Percentiles rank a stretch among this genome's conserved stretches.
Evolutionary conservation across 441 rosid genomes (phyloP).

Genomic region (Corymbia citriodora): DNA sequence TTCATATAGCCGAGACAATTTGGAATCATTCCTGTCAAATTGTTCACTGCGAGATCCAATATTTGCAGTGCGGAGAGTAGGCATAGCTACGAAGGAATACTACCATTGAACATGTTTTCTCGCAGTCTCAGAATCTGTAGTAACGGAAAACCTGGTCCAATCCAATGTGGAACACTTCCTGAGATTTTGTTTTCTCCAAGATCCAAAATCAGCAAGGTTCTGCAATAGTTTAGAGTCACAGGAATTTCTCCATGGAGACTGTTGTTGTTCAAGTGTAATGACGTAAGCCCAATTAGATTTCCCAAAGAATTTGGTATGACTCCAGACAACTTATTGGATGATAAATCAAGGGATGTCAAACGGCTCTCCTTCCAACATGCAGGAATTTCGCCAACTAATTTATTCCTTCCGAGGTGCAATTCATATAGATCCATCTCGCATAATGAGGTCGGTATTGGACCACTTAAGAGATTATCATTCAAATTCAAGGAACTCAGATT

Average conservation of each 20-base stretch:
- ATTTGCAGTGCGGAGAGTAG: background rate
- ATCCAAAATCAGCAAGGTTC: accelerated
- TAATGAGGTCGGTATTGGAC: background rate
- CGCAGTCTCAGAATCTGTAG: background rate
- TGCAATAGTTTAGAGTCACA: accelerated
- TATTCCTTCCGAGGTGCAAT: background rate
- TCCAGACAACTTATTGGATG: background rate
- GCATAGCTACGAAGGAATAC: background rate
- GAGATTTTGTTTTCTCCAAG: background rate
- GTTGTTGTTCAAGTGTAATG: background rate
- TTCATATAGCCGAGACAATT: background rate
- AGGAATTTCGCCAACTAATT: background rate
- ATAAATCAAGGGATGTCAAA: accelerated
- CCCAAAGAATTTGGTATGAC: background rate
- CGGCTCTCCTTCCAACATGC: accelerated
- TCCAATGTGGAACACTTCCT: background rate
- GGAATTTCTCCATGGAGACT: background rate
- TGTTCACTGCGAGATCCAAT: background rate
- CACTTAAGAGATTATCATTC: background rate
- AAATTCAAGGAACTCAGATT: background rate
- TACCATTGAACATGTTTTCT: background rate
- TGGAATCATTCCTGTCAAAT: background rate
- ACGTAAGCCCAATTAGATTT: accelerated
- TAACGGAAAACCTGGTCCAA: background rate
- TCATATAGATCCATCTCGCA: accelerated